phyloP scores from a whole-genome alignment of 805 yeast genomes.

The Zygosaccharomyces lentus region DNA sequence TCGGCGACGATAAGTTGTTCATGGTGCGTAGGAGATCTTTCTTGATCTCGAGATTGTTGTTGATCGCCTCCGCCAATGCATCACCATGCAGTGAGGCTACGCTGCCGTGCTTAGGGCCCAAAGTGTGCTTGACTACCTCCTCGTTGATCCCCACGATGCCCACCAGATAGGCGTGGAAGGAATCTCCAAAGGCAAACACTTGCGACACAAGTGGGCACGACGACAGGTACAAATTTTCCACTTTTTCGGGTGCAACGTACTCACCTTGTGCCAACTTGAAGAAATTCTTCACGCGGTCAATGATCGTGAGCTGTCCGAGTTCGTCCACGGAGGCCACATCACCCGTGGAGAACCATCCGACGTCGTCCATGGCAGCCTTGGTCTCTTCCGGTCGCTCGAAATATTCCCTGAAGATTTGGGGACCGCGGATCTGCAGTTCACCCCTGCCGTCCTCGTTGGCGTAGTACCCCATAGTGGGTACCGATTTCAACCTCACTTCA shows the following conservation, averaged over 20 bases:
- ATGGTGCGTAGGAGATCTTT: slow-evolving; percentile 18
- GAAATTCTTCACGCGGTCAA: slow-evolving; percentile 76
- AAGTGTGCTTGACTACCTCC: slow-evolving; percentile 37
- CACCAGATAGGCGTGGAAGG: slow-evolving; percentile 51
- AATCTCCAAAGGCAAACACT: slow-evolving; percentile 60
- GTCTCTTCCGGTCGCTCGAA: slow-evolving; percentile 57
- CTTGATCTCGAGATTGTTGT: slow-evolving; percentile 18
- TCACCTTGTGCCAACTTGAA: slow-evolving; percentile 65
- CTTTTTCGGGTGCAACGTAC: slow-evolving; percentile 71
- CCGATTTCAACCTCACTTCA: slow-evolving; percentile 58
- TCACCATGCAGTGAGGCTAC: slow-evolving; percentile 25
- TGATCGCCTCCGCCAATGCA: slow-evolving; percentile 25
- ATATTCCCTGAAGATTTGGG: slow-evolving; percentile 54
- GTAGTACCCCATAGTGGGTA: slow-evolving; percentile 58
- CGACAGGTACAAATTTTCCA: slow-evolving; percentile 60
- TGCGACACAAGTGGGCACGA: slow-evolving; percentile 50
- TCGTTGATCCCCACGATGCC: slow-evolving; percentile 61
- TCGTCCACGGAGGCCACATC: slow-evolving; percentile 54
- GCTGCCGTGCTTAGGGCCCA: slow-evolving; percentile 34
- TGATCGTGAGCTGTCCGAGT: slow-evolving; percentile 53
- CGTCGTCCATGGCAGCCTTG: slow-evolving; percentile 45
- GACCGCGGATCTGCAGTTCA: slow-evolving; percentile 61
- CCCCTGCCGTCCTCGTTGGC: slow-evolving; percentile 47
- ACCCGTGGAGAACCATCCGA: slow-evolving; percentile 66
- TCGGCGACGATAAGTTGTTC: slow-evolving; percentile 24